These are phyloP conservation scores for Spergularia bocconei DNA, from an alignment of 148 eudicot species.

Conservation along the genomic window DNA sequence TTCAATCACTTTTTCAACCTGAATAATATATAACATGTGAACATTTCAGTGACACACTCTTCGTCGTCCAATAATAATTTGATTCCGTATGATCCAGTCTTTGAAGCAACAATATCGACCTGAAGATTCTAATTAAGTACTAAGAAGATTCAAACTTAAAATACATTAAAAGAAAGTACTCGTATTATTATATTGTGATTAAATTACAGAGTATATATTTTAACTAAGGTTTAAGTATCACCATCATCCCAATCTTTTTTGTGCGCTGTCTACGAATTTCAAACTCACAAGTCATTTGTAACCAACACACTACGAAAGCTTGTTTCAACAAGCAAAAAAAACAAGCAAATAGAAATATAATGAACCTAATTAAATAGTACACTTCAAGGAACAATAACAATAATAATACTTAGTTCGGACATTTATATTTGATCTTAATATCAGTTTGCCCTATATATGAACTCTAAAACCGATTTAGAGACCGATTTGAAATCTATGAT, in stretches of 20 bases:
- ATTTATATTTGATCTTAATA: no score
- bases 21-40: not conserved
- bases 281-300: slow-evolving; percentile 30
- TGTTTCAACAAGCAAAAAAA: slow-evolving; percentile 22
- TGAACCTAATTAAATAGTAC: no score
- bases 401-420: no score
- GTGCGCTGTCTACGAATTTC: slow-evolving; percentile 14
- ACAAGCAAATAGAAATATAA: not conserved
- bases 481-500: no score
- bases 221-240: not conserved
- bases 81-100: slow-evolving; percentile 10
- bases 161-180: not conserved
- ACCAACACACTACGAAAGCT: slow-evolving; percentile 26
- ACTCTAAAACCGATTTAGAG: no score
- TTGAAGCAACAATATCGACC: slow-evolving; percentile 7
- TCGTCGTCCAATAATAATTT: not conserved
- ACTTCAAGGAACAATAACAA: no score
- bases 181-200: not conserved
- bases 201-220: not conserved
- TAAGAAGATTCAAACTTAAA: not conserved
- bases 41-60: not conserved
- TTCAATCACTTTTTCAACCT: no score
- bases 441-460: no score
- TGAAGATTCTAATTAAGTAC: slow-evolving; percentile 10
- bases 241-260: not conserved